A percentile compares a stretch with the other conserved stretches of the same genome.
Conservation (phyloP, 306 rosid species). For the Vigna radiata region DNA sequence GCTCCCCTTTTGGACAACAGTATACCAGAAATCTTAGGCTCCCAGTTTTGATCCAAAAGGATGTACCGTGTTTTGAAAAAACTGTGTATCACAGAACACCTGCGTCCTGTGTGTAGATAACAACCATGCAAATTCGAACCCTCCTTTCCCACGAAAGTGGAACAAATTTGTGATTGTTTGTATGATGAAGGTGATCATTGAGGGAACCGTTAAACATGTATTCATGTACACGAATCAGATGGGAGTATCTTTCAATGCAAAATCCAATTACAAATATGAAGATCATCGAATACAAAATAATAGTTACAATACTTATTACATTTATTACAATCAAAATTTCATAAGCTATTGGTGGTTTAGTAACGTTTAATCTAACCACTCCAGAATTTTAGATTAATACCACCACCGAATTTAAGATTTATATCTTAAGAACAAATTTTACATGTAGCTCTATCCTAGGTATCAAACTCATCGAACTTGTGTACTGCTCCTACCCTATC, state of each 20-base stretch:
- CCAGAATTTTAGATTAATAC: too few species aligned
- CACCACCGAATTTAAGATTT: too few species aligned
- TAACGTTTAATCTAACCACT: too few species aligned
- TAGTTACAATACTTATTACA: too few species aligned
- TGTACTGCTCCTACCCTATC: too few species aligned
- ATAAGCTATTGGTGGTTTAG: too few species aligned
- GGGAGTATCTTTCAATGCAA: background rate
- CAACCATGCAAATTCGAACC: constrained; percentile 12
- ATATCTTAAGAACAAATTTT: too few species aligned
- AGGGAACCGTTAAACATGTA: background rate
- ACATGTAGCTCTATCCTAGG: too few species aligned
- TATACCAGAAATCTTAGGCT: background rate
- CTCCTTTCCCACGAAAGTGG: background rate
- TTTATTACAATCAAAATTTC: too few species aligned
- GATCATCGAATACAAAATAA: too few species aligned
- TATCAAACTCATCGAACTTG: too few species aligned
- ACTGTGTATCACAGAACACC: background rate
- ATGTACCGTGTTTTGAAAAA: background rate
- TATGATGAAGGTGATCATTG: background rate
- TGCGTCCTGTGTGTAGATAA: constrained; percentile 3
- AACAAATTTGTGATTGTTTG: background rate
- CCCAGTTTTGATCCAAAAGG: constrained; percentile 4
- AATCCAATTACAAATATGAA: background rate
- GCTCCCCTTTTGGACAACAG: background rate
- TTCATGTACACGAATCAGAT: constrained; percentile 1